phyloP scores from a whole-genome alignment of 176 grass and related monocot genomes.

The Pharus latifolius region DNA sequence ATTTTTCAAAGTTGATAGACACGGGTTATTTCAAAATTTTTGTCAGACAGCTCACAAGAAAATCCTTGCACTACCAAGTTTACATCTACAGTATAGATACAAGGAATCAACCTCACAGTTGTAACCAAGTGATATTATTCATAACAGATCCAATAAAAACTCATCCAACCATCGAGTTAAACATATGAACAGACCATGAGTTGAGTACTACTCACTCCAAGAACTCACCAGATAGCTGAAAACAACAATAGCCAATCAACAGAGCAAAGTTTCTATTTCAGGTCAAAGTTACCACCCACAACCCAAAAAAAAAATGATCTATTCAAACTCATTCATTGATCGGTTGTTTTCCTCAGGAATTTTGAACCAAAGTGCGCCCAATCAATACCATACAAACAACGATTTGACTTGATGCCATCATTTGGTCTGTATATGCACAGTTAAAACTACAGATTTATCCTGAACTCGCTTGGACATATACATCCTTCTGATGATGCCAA shows the following conservation, averaged over 20 bases:
- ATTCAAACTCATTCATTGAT: not conserved
- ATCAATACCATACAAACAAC: not conserved
- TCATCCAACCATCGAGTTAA: not conserved
- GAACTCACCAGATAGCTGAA: not conserved
- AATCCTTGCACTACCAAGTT: too few relatives aligned
- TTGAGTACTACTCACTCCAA: not conserved
- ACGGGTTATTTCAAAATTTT: too few relatives aligned
- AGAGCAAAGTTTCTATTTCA: not conserved
- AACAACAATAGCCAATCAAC: not conserved
- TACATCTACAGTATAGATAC: too few relatives aligned
- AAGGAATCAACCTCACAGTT: too few relatives aligned
- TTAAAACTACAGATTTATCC: too few relatives aligned
- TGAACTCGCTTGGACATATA: not conserved
- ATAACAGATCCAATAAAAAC: not conserved
- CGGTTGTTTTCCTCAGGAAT: not conserved
- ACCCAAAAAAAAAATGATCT: too few relatives aligned
- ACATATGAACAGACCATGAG: not conserved
- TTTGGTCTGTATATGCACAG: too few relatives aligned
- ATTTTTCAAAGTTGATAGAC: conserved; percentile 6
- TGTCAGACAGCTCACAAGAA: too few relatives aligned
- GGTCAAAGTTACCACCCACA: too few relatives aligned
- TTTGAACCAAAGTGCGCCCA: not conserved
- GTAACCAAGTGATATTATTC: too few relatives aligned
- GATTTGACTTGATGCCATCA: too few relatives aligned
- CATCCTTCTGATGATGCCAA: not conserved